Conservation (phyloP, 2,329 filamentous ascomycete genomes). For the Lasiodiplodia sp. region DNA sequence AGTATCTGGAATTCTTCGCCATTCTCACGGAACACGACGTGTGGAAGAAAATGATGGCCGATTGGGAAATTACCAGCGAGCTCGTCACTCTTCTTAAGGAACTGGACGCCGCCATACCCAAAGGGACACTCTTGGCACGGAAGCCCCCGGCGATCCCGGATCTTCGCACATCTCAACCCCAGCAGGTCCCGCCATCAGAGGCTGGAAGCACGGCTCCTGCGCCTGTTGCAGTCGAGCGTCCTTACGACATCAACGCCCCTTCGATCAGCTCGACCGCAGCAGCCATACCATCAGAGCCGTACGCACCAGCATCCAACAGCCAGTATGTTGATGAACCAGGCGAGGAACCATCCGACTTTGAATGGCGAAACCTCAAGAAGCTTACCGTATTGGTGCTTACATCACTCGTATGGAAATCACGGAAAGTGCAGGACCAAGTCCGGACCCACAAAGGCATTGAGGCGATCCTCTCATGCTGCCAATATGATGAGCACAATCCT, state of each 20-base stretch:
- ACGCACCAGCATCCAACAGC: conserved; percentile 50
- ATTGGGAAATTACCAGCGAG: conserved; percentile 92
- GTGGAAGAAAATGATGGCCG: conserved; percentile 82
- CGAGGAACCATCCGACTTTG: conserved; percentile 70
- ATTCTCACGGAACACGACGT: conserved; percentile 86
- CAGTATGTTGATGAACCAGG: conserved; percentile 55
- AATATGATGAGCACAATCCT: conserved; percentile 90
- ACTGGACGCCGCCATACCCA: conserved; percentile 85
- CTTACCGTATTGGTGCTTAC: conserved; percentile 90
- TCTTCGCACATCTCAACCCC: conserved; percentile 40
- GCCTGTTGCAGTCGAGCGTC: conserved; percentile 66
- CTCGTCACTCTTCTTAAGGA: conserved; percentile 86
- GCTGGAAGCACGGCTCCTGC: conserved; percentile 38
- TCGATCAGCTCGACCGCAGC: conserved; percentile 37
- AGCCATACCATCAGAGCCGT: conserved; percentile 51
- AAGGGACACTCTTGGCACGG: conserved; percentile 60
- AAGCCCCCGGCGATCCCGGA: conserved; percentile 59
- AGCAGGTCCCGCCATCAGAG: conserved; percentile 39
- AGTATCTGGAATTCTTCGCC: conserved; percentile 92
- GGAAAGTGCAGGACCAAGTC: conserved; percentile 86
- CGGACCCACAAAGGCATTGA: conserved; percentile 85
- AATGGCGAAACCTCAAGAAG: conserved; percentile 87
- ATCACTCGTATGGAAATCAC: conserved; percentile 85
- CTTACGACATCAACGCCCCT: conserved; percentile 62
- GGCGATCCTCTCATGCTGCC: conserved; percentile 85